Conservation (phyloP, 2,329 filamentous ascomycete genomes). For the Hymenoscyphus fraxineus region DNA sequence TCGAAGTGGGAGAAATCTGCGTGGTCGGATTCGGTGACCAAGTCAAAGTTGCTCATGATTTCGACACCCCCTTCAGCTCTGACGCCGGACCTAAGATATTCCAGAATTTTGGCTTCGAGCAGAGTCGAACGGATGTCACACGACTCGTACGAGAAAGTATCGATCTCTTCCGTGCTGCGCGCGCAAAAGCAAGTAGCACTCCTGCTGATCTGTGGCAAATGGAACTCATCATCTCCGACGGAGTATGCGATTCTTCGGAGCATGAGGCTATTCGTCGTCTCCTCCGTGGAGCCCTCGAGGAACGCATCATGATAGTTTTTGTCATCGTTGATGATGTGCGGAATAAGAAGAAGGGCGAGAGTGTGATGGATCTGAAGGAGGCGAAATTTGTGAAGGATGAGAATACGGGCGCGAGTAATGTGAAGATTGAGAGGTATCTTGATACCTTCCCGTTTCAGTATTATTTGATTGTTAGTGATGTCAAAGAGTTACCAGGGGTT, state of each 20-base stretch:
- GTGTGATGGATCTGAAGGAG: slow-evolving; percentile 84
- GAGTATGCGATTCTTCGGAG: slow-evolving; percentile 76
- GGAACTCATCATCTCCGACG: slow-evolving; percentile 88
- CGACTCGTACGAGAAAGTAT: slow-evolving; percentile 75
- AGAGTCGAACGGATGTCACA: slow-evolving; percentile 81
- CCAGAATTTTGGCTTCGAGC: slow-evolving; percentile 78
- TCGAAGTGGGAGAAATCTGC: slow-evolving; percentile 91
- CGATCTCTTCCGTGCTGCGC: slow-evolving; percentile 74
- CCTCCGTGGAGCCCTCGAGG: slow-evolving; percentile 82
- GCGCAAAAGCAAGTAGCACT: slow-evolving; percentile 47
- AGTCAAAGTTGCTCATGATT: slow-evolving; percentile 80
- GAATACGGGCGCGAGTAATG: slow-evolving; percentile 53
- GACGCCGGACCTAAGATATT: slow-evolving; percentile 82
- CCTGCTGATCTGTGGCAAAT: slow-evolving; percentile 89
- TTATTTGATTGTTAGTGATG: slow-evolving; percentile 89
- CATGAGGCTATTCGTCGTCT: slow-evolving; percentile 80
- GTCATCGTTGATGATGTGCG: slow-evolving; percentile 78
- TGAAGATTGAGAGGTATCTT: slow-evolving; percentile 85
- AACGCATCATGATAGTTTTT: slow-evolving; percentile 97
- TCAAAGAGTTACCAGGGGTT: slow-evolving; percentile 85
- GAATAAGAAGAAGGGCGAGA: slow-evolving; percentile 52
- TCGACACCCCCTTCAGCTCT: slow-evolving; percentile 75
- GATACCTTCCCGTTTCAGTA: slow-evolving; percentile 97
- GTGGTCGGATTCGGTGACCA: slow-evolving; percentile 84
- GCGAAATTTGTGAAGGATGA: slow-evolving; percentile 73